A percentile compares a stretch with the other conserved stretches of the same genome.
Evolutionary conservation across 73 alveolate genomes (phyloP).

Genomic region (Diophrys sp.): DNA sequence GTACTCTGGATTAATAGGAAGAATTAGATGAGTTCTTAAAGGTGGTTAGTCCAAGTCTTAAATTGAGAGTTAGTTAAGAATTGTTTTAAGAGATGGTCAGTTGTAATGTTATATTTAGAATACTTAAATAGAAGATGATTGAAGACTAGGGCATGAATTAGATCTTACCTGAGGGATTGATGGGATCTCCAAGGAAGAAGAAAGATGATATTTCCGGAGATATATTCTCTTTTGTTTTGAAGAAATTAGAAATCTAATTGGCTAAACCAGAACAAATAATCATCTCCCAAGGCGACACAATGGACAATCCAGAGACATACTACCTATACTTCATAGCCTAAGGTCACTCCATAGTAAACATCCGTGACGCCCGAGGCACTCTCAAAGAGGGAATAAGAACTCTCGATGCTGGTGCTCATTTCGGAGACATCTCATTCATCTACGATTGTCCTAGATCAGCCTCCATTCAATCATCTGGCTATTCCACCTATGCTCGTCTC

Average conservation of each 20-base stretch:
- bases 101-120: not conserved
- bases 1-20: conserved; percentile 31
- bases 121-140: not conserved
- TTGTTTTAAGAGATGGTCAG: conserved; percentile 9
- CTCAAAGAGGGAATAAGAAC: conserved; percentile 6
- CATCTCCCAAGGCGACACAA: conserved; percentile 44
- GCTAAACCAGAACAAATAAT: conserved; percentile 52
- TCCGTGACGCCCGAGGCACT: conserved; percentile 28
- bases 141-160: not conserved
- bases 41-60: conserved; percentile 51
- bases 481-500: conserved; percentile 41
- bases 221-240: conserved; percentile 31
- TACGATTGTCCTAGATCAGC: conserved; percentile 62
- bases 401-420: conserved; percentile 36
- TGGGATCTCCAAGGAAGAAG: not conserved
- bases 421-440: conserved; percentile 54
- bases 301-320: not conserved
- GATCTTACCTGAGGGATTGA: not conserved
- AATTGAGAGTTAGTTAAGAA: conserved; percentile 21
- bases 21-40: conserved; percentile 37
- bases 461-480: conserved; percentile 30
- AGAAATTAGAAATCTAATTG: conserved; percentile 15
- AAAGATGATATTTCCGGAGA: not conserved
- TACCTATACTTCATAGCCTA: conserved; percentile 44
- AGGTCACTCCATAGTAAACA: conserved; percentile 43